Evolutionary conservation across 352 stramenopile species (phyloP), one percentile per base, ranked within the genome.

Genomic region (Globisporangium lucens): DNA sequence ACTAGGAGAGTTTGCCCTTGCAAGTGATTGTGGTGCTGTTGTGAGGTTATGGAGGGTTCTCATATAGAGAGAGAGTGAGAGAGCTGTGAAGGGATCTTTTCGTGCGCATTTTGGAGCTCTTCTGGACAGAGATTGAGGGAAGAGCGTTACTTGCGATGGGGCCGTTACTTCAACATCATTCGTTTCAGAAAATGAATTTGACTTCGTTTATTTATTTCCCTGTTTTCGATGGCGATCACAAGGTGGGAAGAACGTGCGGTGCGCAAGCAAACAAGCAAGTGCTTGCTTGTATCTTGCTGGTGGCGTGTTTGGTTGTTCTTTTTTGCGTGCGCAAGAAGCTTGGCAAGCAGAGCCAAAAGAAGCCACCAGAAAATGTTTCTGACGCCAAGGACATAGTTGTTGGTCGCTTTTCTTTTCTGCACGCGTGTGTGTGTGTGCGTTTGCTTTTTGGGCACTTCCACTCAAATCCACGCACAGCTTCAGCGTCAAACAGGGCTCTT

Each of bases 141-240:
- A n/a, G 41, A 22, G 43, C 49, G 49, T 56, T 56, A 20, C 49
- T 56, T n/a, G 49, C 49, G 49, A 56, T 61, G 1, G 56, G 20
- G 33, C 5, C 56, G 56, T 61, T 61, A 61, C 56, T 41, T 38
- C 13, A 51, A 24, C 43, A 51, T 51, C 43, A 51, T 51, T 22
- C 56, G 56, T 33, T 61, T 61, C 53, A 27, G n/a, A 35, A 10
- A 2, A 33, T 10, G 4, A 33, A 10, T 20, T n/a, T 47, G 41
- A 24, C 24, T 24, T 24, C 24, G 41, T 12, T 20, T 13, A 0
- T 35, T 36, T 57, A 43, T 41, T 27, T 49, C 56, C 3, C 15
- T n/a, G 3, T 33, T 49, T 61, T 33, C 15, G 33, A 3, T 46
- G 56, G 33, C 41, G 15, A 49, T 49, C 41, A 49, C 17, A 47